Percentiles rank a stretch among this genome's conserved stretches.
phyloP scores from a whole-genome alignment of 2,329 filamentous ascomycete species.

The Pseudonectria buxi region DNA sequence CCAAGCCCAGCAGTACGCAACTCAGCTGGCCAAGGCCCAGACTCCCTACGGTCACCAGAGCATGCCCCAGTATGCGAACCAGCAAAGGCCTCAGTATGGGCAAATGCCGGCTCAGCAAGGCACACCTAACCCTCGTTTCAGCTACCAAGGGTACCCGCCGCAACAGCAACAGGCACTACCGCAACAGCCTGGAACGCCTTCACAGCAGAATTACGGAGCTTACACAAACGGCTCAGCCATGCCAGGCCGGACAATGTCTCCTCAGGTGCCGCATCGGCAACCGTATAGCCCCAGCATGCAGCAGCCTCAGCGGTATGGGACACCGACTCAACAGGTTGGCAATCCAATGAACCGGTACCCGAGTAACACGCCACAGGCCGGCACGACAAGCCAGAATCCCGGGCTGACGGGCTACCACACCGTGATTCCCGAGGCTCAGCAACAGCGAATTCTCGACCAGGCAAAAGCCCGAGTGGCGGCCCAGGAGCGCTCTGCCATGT shows the following conservation, averaged over 20 bases:
- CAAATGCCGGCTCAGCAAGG: slow-evolving; percentile 35
- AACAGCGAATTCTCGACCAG: slow-evolving; percentile 45
- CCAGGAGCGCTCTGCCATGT: slow-evolving; percentile 35
- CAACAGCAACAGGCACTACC: too few relatives aligned
- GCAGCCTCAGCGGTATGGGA: slow-evolving; percentile 26
- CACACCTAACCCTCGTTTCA: slow-evolving; percentile 37
- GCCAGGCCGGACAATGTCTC: slow-evolving; percentile 37
- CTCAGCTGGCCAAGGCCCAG: slow-evolving; percentile 46
- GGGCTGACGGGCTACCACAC: slow-evolving; percentile 41
- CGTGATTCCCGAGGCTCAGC: slow-evolving; percentile 42
- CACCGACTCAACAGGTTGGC: slow-evolving; percentile 24
- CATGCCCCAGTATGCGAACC: slow-evolving; percentile 41
- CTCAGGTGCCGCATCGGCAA: slow-evolving; percentile 34
- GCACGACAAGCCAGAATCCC: slow-evolving; percentile 27
- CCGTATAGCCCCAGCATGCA: slow-evolving; percentile 33
- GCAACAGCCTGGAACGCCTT: slow-evolving; percentile 30
- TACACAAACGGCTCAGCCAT: slow-evolving; percentile 39
- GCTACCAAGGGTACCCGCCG: slow-evolving; percentile 32
- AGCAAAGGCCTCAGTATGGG: slow-evolving; percentile 38
- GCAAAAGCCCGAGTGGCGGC: slow-evolving; percentile 42
- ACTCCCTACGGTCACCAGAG: slow-evolving; percentile 46
- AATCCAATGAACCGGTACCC: slow-evolving; percentile 28
- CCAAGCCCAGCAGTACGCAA: slow-evolving; percentile 36
- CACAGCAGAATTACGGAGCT: slow-evolving; percentile 29
- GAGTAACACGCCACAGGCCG: slow-evolving; percentile 24